Evolutionary conservation across 73 alveolate genomes (phyloP).

Genomic region (Paramecium tetraurelia): DNA sequence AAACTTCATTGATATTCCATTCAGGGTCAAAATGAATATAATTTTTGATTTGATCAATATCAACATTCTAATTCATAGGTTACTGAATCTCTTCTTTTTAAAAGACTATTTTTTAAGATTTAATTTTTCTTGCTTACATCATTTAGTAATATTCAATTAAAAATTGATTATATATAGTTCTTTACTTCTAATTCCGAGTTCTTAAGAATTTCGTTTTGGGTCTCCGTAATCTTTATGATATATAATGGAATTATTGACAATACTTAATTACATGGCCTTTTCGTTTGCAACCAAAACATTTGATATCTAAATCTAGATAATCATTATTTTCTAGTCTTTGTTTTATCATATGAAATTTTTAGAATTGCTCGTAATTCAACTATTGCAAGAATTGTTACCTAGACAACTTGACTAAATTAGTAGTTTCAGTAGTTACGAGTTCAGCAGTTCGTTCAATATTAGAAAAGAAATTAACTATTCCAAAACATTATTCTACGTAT

Average conservation of each 20-base stretch:
- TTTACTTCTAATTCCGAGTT: neutral
- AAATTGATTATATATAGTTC: neutral
- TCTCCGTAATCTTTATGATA: neutral
- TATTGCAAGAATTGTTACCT: neutral
- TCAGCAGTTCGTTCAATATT: slow-evolving; percentile 62
- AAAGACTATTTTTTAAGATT: neutral
- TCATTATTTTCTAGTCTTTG: neutral
- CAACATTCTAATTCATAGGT: neutral
- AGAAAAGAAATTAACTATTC: slow-evolving; percentile 67
- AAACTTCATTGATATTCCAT: neutral
- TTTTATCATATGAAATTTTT: neutral
- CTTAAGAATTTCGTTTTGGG: neutral
- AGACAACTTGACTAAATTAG: neutral
- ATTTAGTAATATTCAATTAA: neutral
- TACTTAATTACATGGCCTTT: neutral
- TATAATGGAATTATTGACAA: neutral
- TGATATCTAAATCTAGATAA: neutral
- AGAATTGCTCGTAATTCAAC: neutral
- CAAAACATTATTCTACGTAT: slow-evolving; percentile 53
- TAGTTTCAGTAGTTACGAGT: slow-evolving; percentile 49
- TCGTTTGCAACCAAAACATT: neutral
- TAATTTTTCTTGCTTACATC: neutral
- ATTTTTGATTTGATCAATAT: neutral
- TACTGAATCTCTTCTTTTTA: neutral
- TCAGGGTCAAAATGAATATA: neutral